phyloP scores from a whole-genome alignment of 148 eudicot genomes.

The Bassia scoparia region DNA sequence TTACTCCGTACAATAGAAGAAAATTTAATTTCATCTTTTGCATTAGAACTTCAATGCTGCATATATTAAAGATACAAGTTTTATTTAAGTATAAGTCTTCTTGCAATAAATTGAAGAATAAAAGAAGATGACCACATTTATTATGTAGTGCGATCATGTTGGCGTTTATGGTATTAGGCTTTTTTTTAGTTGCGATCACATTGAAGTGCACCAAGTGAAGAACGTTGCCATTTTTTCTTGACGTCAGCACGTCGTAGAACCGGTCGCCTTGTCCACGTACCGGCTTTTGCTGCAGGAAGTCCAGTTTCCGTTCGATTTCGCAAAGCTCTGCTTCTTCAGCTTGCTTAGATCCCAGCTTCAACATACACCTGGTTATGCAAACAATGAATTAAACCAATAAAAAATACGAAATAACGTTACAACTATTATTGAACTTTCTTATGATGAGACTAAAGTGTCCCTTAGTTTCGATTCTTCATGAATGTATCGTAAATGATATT shows the following conservation, averaged over 20 bases:
- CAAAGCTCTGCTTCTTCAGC: background rate
- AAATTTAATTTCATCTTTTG: too few relatives aligned
- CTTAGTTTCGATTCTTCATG: too few relatives aligned
- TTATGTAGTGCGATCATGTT: too few relatives aligned
- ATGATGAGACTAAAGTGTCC: too few relatives aligned
- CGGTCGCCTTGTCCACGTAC: background rate
- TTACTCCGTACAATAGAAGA: too few relatives aligned
- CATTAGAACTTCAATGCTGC: too few relatives aligned
- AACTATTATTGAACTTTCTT: too few relatives aligned
- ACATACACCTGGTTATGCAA: background rate
- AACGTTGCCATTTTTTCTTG: background rate
- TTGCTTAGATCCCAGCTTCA: conserved; percentile 1
- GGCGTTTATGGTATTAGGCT: background rate
- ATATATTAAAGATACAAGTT: too few relatives aligned
- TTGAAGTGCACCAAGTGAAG: background rate
- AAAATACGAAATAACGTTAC: background rate
- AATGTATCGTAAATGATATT: too few relatives aligned
- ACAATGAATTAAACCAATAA: background rate
- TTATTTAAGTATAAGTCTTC: too few relatives aligned
- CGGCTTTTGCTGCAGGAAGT: background rate
- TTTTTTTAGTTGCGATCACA: background rate
- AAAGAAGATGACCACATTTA: too few relatives aligned
- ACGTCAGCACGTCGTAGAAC: background rate
- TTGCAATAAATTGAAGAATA: too few relatives aligned
- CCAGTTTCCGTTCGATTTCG: background rate